Evolutionary conservation across 2,329 filamentous ascomycete genomes (phyloP).

Genomic region (Cladophialophora yegresii): DNA sequence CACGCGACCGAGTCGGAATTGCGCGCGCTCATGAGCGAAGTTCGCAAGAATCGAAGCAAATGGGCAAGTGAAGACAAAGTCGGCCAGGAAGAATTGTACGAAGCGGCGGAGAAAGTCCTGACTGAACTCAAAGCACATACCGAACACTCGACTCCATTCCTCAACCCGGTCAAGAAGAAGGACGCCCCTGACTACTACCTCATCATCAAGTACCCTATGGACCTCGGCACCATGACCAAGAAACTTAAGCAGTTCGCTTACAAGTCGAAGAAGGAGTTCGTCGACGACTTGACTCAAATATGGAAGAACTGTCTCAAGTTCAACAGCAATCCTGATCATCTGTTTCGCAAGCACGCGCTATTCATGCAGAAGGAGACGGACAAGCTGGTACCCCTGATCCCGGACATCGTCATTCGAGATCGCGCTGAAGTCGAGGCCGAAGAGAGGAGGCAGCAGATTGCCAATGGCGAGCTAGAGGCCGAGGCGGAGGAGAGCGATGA

Average conservation of each 20-base stretch:
- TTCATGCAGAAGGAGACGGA: conserved; percentile 98
- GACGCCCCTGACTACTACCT: conserved; percentile 95
- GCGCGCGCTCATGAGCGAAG: conserved; percentile 90
- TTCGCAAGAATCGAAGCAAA: conserved; percentile 96
- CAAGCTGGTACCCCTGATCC: conserved; percentile 91
- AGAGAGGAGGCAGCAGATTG: conserved; percentile 74
- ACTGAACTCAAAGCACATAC: conserved; percentile 96
- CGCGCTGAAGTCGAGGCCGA: conserved; percentile 93
- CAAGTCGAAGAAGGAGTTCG: conserved; percentile 91
- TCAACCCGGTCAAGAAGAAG: conserved; percentile 92
- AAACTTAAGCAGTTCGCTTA: conserved; percentile 81
- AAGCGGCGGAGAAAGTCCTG: conserved; percentile 93
- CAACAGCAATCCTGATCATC: conserved; percentile 85
- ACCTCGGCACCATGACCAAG: conserved; percentile 96
- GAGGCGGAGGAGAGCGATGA: conserved; percentile 91
- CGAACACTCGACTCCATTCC: conserved; percentile 93
- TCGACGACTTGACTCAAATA: conserved; percentile 88
- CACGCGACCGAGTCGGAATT: conserved; percentile 90
- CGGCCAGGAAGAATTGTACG: conserved; percentile 95
- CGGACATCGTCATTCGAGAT: conserved; percentile 85
- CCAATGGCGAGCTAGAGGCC: conserved; percentile 74
- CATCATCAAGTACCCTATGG: conserved; percentile 83
- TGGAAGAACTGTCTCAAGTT: conserved; percentile 97
- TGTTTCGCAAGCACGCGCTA: conserved; percentile 85
- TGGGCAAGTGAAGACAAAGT: conserved; percentile 98